Base-by-base conservation (phyloP, 2,329 filamentous ascomycete species). In the Penicillium griseofulvum region DNA sequence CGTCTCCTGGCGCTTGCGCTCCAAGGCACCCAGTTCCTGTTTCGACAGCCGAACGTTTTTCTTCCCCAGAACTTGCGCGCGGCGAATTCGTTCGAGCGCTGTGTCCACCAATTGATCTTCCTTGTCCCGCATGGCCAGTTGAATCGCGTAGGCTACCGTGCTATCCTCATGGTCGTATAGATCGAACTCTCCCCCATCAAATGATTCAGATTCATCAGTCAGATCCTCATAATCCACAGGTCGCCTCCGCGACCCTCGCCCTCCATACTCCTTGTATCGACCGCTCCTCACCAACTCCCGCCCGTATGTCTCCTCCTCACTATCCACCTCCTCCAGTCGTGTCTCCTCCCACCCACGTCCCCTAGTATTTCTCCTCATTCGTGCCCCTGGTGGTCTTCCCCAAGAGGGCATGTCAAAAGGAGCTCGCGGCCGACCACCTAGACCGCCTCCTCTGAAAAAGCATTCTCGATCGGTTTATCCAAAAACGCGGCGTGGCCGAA, bases 361-460 rank as follows among this genome's bases (percentile, higher is more conserved):
- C 72, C 79, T 81, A 66, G 80, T 78, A 77, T 79, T 84, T 81
- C 83, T 85, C 82, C 84, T 82, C 78, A 69, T 71, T 75, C 82
- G 85, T 83, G 87, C 89, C 89, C 90, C 89, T 84, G 90, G 89
- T 94, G 91, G 91, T 97, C 93, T 97, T 97, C 92, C 93, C 93
- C 90, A 92, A 85, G 82, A 87, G 90, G 92, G 91, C 91, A 88
- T 87, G 82, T 80, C 79, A 78, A 83, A 79, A 80, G 92, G 93
- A 96, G 92, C 88, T 94, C 89, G 94, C 94, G 93, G 93, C 91
- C 93, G 94, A 97, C 92, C 92, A 95, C 84, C 87, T 97, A 99
- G 89, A 99, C 94, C 92, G 94, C 93, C 93, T 99, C 94, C 92
- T 95, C 94, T 84, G 93, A 97, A 97, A 99, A 99, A 97, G 92